Evolutionary conservation across 2,329 filamentous ascomycete species (phyloP).

Genomic region (Nigrospora oryzae): DNA sequence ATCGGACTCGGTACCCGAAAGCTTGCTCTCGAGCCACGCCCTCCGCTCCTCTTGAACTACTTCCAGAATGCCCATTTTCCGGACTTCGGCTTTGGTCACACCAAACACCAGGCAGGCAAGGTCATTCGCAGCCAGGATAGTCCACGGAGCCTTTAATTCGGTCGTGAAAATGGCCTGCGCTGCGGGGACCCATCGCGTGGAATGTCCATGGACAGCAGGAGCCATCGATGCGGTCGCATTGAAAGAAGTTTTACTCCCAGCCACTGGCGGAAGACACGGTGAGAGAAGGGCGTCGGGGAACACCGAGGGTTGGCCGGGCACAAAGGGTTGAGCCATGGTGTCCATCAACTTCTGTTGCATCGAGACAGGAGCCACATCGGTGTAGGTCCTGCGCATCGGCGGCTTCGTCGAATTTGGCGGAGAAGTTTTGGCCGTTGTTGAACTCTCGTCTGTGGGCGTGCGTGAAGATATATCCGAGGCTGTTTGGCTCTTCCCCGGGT

Average conservation of each 20-base stretch:
- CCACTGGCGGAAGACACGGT: conserved; percentile 28
- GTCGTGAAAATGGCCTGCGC: conserved; percentile 97
- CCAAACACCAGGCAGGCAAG: conserved; percentile 96
- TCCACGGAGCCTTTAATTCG: conserved; percentile 85
- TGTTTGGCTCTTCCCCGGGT: conserved; percentile 11
- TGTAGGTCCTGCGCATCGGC: conserved; percentile 77
- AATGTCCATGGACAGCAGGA: conserved; percentile 72
- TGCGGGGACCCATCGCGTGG: conserved; percentile 81
- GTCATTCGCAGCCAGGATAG: conserved; percentile 92
- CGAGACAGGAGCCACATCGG: conserved; percentile 67
- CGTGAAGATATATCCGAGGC: conserved; percentile 43
- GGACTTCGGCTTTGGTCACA: conserved; percentile 92
- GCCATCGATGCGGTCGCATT: conserved; percentile 39
- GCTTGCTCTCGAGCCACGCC: conserved; percentile 81
- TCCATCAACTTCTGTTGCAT: conserved; percentile 81
- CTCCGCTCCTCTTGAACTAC: conserved; percentile 86
- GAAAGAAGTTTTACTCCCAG: conserved; percentile 19
- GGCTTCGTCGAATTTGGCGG: conserved; percentile 52
- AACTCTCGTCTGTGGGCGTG: conserved; percentile 47
- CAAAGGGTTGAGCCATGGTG: conserved; percentile 74
- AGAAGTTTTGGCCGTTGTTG: conserved; percentile 39
- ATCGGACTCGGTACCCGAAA: conserved; percentile 55
- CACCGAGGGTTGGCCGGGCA: conserved; percentile 34
- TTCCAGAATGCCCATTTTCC: conserved; percentile 89
- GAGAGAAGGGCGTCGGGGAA: conserved; percentile 30